Percentiles rank a stretch among this genome's conserved stretches.
Conservation (phyloP, 345 rosid genomes). For the Lagerstroemia speciosa region DNA sequence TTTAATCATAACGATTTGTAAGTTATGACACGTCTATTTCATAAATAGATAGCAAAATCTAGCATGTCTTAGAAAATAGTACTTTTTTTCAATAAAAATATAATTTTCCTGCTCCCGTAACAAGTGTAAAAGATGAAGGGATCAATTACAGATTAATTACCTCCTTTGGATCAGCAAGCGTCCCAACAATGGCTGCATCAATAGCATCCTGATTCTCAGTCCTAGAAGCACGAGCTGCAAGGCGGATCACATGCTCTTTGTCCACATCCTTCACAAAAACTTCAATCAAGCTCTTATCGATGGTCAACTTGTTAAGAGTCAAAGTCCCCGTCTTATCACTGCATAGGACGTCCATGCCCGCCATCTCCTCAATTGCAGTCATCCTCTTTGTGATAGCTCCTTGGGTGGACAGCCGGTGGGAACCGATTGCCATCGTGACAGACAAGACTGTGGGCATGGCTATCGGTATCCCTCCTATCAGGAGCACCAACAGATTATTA, state of each 20-base stretch:
- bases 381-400: slow-evolving; percentile 89
- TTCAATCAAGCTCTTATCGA: slow-evolving; percentile 64
- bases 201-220: slow-evolving; percentile 86
- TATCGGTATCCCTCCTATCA: slow-evolving; percentile 88
- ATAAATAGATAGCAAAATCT: not conserved
- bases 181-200: slow-evolving; percentile 81
- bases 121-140: not conserved
- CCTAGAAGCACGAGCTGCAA: slow-evolving; percentile 84
- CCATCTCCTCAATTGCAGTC: slow-evolving; percentile 94
- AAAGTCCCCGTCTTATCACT: slow-evolving; percentile 85
- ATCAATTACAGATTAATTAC: slow-evolving; percentile 30
- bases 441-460: slow-evolving; percentile 85
- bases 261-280: slow-evolving; percentile 61
- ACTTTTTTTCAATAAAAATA: not conserved
- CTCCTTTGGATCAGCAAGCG: slow-evolving; percentile 82
- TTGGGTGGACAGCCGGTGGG: slow-evolving; percentile 63
- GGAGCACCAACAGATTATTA: slow-evolving; percentile 70
- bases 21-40: too few relatives aligned
- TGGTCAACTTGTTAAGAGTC: slow-evolving; percentile 74
- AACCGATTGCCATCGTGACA: slow-evolving; percentile 87
- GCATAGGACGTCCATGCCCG: slow-evolving; percentile 88
- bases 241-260: slow-evolving; percentile 51
- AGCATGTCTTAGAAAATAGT: not conserved
- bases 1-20: too few relatives aligned
- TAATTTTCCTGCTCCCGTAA: not conserved